A percentile compares a stretch with the other conserved stretches of the same genome.
Evolutionary conservation across 2,329 filamentous ascomycete genomes (phyloP).

Genomic region (Pseudovirgaria hyperparasitica): DNA sequence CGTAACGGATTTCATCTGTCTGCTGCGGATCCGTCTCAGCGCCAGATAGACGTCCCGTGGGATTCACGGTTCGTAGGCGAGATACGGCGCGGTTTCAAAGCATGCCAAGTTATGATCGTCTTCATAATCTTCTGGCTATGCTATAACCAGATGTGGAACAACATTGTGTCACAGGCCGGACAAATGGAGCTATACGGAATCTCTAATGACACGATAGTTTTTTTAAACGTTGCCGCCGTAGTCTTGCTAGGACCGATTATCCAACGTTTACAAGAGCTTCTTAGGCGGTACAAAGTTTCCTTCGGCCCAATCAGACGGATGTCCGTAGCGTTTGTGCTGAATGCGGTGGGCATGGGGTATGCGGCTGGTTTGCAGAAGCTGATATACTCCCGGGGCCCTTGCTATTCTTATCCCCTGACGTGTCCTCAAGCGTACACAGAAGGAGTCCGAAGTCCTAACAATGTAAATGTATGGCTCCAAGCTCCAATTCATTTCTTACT

Average conservation of each 20-base stretch:
- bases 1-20: constrained; percentile 1
- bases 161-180: constrained; percentile 11
- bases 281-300: too few relatives aligned
- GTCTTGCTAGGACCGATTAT: constrained; percentile 7
- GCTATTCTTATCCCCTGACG: too few relatives aligned
- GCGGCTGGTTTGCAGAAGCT: too few relatives aligned
- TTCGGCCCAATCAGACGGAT: too few relatives aligned
- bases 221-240: constrained; percentile 4
- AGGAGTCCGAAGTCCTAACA: constrained; percentile 19
- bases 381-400: too few relatives aligned
- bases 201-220: constrained; percentile 11
- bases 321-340: too few relatives aligned
- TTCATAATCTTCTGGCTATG: constrained; percentile 10
- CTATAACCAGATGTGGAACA: constrained; percentile 11
- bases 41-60: constrained; percentile 2
- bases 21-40: not conserved
- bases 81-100: constrained; percentile 4
- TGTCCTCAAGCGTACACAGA: too few relatives aligned
- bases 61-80: constrained; percentile 4
- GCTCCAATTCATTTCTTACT: constrained; percentile 22
- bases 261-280: constrained; percentile 3
- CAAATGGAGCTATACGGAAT: constrained; percentile 9
- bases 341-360: too few relatives aligned
- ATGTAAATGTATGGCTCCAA: constrained; percentile 24
- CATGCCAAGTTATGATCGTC: constrained; percentile 5